These are phyloP conservation scores for Trichophaea hybrida DNA, from an alignment of 2,329 filamentous ascomycete species.

Conservation along the genomic window DNA sequence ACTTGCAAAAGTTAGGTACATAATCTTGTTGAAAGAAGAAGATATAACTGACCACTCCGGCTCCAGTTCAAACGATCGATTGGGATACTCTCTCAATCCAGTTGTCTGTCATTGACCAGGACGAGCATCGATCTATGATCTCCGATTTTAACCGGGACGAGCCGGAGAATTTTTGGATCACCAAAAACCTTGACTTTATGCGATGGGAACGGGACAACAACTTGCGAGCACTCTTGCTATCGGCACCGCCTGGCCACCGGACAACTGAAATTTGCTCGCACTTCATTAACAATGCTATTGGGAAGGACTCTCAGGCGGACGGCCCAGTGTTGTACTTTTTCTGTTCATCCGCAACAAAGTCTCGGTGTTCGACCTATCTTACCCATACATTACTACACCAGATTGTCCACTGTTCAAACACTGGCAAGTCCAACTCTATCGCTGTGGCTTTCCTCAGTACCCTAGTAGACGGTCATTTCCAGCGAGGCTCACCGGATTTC, in stretches of 20 bases:
- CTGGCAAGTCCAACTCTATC: not conserved
- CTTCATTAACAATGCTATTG: too few species aligned
- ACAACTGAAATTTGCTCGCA: not conserved
- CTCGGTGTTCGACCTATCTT: not conserved
- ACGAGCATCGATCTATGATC: too few species aligned
- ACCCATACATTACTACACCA: not conserved
- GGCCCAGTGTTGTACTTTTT: not conserved
- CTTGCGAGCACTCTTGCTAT: not conserved
- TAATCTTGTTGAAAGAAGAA: too few species aligned
- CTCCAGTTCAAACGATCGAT: too few species aligned
- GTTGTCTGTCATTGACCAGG: too few species aligned
- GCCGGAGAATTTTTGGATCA: not conserved
- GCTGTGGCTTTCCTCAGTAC: not conserved
- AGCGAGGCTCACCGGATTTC: not conserved
- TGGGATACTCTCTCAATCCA: too few species aligned
- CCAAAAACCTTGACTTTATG: not conserved
- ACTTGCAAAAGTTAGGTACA: too few species aligned
- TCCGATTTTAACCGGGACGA: not conserved
- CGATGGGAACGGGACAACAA: not conserved
- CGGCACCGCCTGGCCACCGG: not conserved
- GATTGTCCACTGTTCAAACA: not conserved
- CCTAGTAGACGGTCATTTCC: not conserved
- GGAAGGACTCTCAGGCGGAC: not conserved
- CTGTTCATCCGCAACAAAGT: not conserved
- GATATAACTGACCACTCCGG: too few species aligned